Evolutionary conservation across 2,329 filamentous ascomycete genomes (phyloP).

Genomic region (Hortaea werneckii): DNA sequence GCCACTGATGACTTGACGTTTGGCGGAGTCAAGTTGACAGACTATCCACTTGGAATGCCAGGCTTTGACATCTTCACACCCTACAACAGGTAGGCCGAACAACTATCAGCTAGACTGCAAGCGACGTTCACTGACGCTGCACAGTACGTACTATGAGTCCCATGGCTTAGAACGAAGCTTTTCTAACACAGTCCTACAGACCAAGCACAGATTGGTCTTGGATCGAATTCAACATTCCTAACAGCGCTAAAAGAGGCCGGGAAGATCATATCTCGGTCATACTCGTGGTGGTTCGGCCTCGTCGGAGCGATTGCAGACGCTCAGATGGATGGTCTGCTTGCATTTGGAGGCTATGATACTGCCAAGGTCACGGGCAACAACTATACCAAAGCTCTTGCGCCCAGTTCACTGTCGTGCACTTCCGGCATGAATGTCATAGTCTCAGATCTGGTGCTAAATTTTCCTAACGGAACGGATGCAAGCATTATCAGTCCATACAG

Average conservation of each 20-base stretch:
- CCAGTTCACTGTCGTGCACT: conserved; percentile 4
- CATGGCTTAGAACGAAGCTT: background rate
- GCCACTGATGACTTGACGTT: conserved; percentile 5
- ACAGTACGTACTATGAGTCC: background rate
- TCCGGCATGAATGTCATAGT: conserved; percentile 16
- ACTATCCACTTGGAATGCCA: conserved; percentile 13
- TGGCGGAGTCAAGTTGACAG: conserved; percentile 3
- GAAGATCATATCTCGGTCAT: conserved; percentile 17
- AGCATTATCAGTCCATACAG: conserved; percentile 3
- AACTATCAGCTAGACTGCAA: too few relatives aligned
- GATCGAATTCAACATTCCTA: conserved; percentile 19
- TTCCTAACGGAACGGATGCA: conserved; percentile 16
- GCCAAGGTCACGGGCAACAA: conserved; percentile 18
- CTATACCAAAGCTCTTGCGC: conserved; percentile 10
- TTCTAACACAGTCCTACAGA: background rate
- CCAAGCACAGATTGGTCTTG: conserved; percentile 15
- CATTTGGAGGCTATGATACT: conserved; percentile 23
- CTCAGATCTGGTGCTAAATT: conserved; percentile 16
- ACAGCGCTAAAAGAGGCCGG: conserved; percentile 10
- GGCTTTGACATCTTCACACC: conserved; percentile 6
- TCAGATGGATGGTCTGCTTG: conserved; percentile 18
- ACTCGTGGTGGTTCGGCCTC: conserved; percentile 18
- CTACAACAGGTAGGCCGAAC: conserved; percentile 1
- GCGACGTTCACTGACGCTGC: background rate
- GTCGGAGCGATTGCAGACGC: conserved; percentile 8